Conservation (phyloP, 2,329 filamentous ascomycete genomes). For the Pseudogymnoascus sp. region DNA sequence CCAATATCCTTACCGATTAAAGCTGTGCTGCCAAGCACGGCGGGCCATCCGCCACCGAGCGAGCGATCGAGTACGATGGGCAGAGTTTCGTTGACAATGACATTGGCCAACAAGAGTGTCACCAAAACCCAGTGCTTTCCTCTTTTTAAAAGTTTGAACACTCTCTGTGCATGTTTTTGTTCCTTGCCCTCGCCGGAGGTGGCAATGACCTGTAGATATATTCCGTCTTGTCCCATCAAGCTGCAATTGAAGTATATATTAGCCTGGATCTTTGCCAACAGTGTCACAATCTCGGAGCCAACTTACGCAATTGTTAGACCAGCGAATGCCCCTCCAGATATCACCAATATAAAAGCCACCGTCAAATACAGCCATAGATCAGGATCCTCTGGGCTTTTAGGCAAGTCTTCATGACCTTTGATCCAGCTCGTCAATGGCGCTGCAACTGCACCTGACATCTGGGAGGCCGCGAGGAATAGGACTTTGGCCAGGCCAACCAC, state of each 20-base stretch:
- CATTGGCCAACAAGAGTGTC: constrained; percentile 82
- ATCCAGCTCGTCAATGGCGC: constrained; percentile 29
- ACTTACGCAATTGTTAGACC: constrained; percentile 76
- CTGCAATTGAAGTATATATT: constrained; percentile 12
- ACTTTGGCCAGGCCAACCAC: constrained; percentile 44
- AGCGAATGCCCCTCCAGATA: constrained; percentile 83
- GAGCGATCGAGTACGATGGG: constrained; percentile 89
- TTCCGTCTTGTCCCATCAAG: constrained; percentile 62
- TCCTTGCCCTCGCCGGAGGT: constrained; percentile 72
- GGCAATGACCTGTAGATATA: constrained; percentile 87
- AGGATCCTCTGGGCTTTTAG: constrained; percentile 47
- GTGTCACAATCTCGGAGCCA: neutral
- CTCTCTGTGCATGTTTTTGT: constrained; percentile 70
- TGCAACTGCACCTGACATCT: constrained; percentile 23
- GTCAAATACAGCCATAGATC: constrained; percentile 73
- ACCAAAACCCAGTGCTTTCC: constrained; percentile 98
- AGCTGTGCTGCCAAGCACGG: constrained; percentile 81
- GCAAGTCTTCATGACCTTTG: constrained; percentile 36
- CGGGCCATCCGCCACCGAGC: constrained; percentile 84
- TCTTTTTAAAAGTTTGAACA: constrained; percentile 67
- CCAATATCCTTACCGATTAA: constrained; percentile 61
- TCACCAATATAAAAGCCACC: constrained; percentile 48
- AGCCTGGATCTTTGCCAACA: neutral
- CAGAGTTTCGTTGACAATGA: constrained; percentile 91
- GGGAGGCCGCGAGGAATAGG: constrained; percentile 41